Percentiles rank a stretch among this genome's conserved stretches.
phyloP scores from a whole-genome alignment of 2,329 filamentous ascomycete genomes.

The Fusarium decemcellulare region DNA sequence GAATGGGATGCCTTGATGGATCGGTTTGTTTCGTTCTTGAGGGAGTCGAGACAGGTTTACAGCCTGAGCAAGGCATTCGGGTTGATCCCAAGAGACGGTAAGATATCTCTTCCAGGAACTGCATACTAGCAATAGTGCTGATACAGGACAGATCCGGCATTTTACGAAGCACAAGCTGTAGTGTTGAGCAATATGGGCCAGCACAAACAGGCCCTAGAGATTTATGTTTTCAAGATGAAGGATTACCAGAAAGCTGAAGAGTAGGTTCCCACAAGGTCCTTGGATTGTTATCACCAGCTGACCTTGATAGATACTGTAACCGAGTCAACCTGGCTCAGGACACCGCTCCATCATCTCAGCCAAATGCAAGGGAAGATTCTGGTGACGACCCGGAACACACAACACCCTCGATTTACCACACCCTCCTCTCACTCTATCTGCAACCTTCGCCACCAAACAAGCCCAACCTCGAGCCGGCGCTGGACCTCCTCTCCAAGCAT shows the following conservation, averaged over 20 bases:
- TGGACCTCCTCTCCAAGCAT: constrained; percentile 91
- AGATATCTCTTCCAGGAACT: constrained; percentile 43
- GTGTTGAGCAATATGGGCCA: constrained; percentile 95
- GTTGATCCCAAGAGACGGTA: constrained; percentile 85
- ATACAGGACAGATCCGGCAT: constrained; percentile 76
- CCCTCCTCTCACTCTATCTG: constrained; percentile 89
- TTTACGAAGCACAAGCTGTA: constrained; percentile 91
- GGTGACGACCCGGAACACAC: constrained; percentile 62
- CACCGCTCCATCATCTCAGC: constrained; percentile 53
- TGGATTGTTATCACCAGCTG: constrained; percentile 22
- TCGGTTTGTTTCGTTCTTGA: constrained; percentile 81
- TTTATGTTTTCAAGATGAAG: constrained; percentile 95
- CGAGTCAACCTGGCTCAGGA: constrained; percentile 78
- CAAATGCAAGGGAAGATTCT: constrained; percentile 51
- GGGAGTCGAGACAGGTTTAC: constrained; percentile 80
- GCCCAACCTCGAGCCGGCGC: constrained; percentile 82
- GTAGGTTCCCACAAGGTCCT: constrained; percentile 63
- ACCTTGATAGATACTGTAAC: constrained; percentile 82
- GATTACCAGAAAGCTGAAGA: constrained; percentile 94
- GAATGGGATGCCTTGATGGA: constrained; percentile 72
- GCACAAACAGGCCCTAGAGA: constrained; percentile 95
- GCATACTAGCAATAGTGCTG: constrained; percentile 10
- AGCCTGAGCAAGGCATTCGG: constrained; percentile 83
- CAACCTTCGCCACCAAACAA: constrained; percentile 81
- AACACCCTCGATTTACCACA: constrained; percentile 89